These are phyloP conservation scores for Waltiozyma solani DNA, from an alignment of 1,139 yeast genomes.

Conservation along the genomic window DNA sequence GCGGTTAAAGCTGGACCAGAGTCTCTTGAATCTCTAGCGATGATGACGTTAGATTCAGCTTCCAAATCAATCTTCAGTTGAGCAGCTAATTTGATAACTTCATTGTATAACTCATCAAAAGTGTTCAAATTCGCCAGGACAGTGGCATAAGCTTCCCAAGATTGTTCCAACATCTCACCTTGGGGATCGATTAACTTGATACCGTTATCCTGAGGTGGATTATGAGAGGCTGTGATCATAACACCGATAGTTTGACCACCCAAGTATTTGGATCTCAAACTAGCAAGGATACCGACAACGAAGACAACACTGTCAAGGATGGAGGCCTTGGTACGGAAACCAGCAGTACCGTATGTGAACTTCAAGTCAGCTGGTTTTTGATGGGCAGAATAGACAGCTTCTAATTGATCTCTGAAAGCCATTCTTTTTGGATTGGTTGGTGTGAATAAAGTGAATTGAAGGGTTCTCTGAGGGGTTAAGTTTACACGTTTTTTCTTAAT, in stretches of 20 bases:
- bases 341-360: constrained; percentile 89
- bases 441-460: background rate
- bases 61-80: constrained; percentile 32
- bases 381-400: constrained; percentile 16
- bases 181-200: constrained; percentile 89
- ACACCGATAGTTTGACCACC: constrained; percentile 70
- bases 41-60: constrained; percentile 29
- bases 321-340: constrained; percentile 74
- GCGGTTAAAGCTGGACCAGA: constrained; percentile 61
- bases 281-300: constrained; percentile 76
- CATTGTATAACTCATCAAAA: constrained; percentile 22
- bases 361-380: constrained; percentile 35
- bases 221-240: constrained; percentile 97
- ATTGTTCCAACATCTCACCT: constrained; percentile 83
- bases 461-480: too few species aligned
- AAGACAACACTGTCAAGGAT: constrained; percentile 75
- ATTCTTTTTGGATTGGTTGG: constrained; percentile 2
- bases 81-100: constrained; percentile 23
- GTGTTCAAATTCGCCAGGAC: constrained; percentile 58
- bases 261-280: constrained; percentile 64
- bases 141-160: constrained; percentile 85
- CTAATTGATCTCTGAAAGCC: constrained; percentile 7
- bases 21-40: constrained; percentile 69
- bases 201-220: constrained; percentile 94
- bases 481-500: too few species aligned